A percentile compares a stretch with the other conserved stretches of the same genome.
Evolutionary conservation across 176 grass and related monocot species (phyloP).

Genomic region (Carex cristatella): DNA sequence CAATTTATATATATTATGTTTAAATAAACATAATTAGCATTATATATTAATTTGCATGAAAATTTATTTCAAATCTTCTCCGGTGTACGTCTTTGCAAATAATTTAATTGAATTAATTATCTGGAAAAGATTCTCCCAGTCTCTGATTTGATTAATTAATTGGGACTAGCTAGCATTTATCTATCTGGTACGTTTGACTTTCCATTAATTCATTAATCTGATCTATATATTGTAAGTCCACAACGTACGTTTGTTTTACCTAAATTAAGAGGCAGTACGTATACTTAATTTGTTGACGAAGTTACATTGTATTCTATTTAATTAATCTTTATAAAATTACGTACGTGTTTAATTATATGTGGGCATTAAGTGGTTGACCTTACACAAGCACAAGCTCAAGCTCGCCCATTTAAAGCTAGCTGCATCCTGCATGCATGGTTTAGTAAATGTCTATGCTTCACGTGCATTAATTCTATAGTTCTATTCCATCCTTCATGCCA

Average conservation of each 20-base stretch:
- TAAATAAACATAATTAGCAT: not conserved
- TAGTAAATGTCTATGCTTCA: not conserved
- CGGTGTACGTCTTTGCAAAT: not conserved
- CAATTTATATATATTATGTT: not conserved
- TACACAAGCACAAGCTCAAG: not conserved
- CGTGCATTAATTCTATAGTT: not conserved
- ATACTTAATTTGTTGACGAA: too few relatives aligned
- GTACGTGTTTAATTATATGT: not conserved
- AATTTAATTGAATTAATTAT: not conserved
- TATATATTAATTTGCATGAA: not conserved
- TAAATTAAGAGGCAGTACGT: too few relatives aligned
- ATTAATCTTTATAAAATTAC: not conserved
- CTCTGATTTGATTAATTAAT: not conserved
- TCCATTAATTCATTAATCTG: too few relatives aligned
- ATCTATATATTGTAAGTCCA: too few relatives aligned
- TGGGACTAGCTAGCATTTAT: not conserved
- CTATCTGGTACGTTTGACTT: not conserved
- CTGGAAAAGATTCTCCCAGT: not conserved
- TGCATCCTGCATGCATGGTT: too few relatives aligned
- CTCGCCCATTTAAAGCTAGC: not conserved
- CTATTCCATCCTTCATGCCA: constrained; percentile 13
- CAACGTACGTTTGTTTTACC: too few relatives aligned
- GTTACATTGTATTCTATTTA: too few relatives aligned
- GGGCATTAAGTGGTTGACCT: not conserved
- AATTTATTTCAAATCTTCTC: not conserved